Percentiles rank a stretch among this genome's conserved stretches.
Conservation (phyloP, 331 rosid species). For the Malus hybrid region DNA sequence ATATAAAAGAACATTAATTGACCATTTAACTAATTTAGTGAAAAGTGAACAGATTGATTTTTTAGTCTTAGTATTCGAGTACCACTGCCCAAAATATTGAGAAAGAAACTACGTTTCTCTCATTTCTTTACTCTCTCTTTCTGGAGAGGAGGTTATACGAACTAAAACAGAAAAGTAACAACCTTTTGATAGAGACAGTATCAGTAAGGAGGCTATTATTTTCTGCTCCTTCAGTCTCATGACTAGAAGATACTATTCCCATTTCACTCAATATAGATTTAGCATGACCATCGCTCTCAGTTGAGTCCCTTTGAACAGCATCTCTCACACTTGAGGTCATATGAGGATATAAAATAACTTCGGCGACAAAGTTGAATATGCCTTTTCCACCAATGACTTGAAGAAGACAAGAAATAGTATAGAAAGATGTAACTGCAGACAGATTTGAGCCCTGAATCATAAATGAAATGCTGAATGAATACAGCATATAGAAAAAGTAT, state of each 20-base stretch:
- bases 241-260: conserved; percentile 22
- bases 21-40: conserved; percentile 6
- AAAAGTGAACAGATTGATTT: neutral
- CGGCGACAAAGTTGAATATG: conserved; percentile 47
- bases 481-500: neutral
- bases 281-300: conserved; percentile 15
- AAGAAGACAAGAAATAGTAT: conserved; percentile 55
- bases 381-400: conserved; percentile 72
- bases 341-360: conserved; percentile 37
- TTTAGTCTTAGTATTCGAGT: neutral
- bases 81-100: neutral
- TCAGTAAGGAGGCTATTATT: conserved; percentile 12
- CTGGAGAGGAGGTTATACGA: neutral
- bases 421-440: conserved; percentile 51
- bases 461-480: conserved; percentile 20
- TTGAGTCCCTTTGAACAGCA: conserved; percentile 21
- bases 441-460: conserved; percentile 47
- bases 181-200: conserved; percentile 39
- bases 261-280: conserved; percentile 31
- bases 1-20: conserved; percentile 16
- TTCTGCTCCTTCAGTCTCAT: conserved; percentile 35
- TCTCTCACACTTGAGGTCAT: conserved; percentile 25
- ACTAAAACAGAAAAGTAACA: conserved; percentile 7
- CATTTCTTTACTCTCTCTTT: neutral
- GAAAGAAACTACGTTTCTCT: neutral